Percentiles rank a stretch among this genome's conserved stretches.
These are phyloP conservation scores for Metschnikowia kunwiensis DNA, from an alignment of 805 yeast species.

Conservation along the genomic window DNA sequence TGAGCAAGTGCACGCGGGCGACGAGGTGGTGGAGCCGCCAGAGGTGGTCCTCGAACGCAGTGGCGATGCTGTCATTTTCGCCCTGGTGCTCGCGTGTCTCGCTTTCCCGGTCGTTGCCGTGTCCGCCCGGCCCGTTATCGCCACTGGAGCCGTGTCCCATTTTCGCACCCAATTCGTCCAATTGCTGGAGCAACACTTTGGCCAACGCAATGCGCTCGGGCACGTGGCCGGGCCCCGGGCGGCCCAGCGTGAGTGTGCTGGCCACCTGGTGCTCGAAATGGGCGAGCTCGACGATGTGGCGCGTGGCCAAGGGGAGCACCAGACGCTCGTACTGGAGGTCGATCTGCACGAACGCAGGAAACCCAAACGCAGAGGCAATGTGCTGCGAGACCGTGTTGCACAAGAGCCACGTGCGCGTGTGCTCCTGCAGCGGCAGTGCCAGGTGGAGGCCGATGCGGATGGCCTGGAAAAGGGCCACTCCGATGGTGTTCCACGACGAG, in stretches of 20 bases:
- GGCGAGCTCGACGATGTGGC: slow-evolving; percentile 78
- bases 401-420: slow-evolving; percentile 86
- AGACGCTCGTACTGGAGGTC: slow-evolving; percentile 55
- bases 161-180: slow-evolving; percentile 71
- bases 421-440: slow-evolving; percentile 55
- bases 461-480: slow-evolving; percentile 90
- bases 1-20: slow-evolving; percentile 75
- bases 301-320: slow-evolving; percentile 55
- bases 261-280: slow-evolving; percentile 84
- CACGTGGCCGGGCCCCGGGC: slow-evolving; percentile 60
- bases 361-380: slow-evolving; percentile 90
- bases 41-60: slow-evolving; percentile 61
- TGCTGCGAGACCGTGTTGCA: slow-evolving; percentile 89
- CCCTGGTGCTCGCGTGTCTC: too few species aligned
- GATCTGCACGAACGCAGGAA: slow-evolving; percentile 87
- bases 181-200: slow-evolving; percentile 63
- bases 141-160: slow-evolving; percentile 26
- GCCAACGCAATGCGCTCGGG: slow-evolving; percentile 74
- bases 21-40: slow-evolving; percentile 66
- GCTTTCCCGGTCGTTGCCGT: too few species aligned
- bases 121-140: too few species aligned
- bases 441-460: slow-evolving; percentile 87
- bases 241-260: slow-evolving; percentile 68
- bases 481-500: slow-evolving; percentile 92
- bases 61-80: too few species aligned